Percentiles rank a stretch among this genome's conserved stretches.
These are phyloP conservation scores for Xerocomus potaroensis DNA, from an alignment of 768 basidiomycete genomes.

Conservation along the genomic window DNA sequence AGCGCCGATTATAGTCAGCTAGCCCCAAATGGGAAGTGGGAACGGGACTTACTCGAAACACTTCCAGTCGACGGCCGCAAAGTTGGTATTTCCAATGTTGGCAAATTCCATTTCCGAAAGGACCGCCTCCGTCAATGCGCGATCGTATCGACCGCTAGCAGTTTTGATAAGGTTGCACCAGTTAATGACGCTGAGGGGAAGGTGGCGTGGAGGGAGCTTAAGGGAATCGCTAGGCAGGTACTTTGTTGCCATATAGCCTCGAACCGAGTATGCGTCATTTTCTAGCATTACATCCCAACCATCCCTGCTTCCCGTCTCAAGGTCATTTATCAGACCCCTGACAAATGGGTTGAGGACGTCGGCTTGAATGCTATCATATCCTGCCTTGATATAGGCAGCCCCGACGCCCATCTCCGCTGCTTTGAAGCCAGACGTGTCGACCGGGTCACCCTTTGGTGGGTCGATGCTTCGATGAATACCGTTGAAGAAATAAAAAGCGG, in stretches of 20 bases:
- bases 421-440: neutral
- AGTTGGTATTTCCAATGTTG: neutral
- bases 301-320: conserved; percentile 6
- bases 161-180: conserved; percentile 32
- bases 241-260: conserved; percentile 21
- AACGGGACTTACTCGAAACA: neutral
- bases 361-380: neutral
- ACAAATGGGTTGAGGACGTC: neutral
- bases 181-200: conserved; percentile 24
- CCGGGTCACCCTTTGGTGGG: neutral
- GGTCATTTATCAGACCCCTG: conserved; percentile 13
- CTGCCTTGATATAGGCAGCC: neutral
- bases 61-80: conserved; percentile 1
- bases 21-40: too few species aligned
- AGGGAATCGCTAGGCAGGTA: conserved; percentile 21
- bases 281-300: conserved; percentile 27
- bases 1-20: neutral
- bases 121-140: neutral
- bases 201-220: conserved; percentile 13
- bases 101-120: neutral
- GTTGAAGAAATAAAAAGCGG: conserved; percentile 7
- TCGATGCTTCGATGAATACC: neutral
- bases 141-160: conserved; percentile 15
- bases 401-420: neutral
- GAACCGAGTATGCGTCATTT: conserved; percentile 29